These are phyloP conservation scores for Lycium barbarum DNA, from an alignment of 257 asterid genomes.

Conservation along the genomic window DNA sequence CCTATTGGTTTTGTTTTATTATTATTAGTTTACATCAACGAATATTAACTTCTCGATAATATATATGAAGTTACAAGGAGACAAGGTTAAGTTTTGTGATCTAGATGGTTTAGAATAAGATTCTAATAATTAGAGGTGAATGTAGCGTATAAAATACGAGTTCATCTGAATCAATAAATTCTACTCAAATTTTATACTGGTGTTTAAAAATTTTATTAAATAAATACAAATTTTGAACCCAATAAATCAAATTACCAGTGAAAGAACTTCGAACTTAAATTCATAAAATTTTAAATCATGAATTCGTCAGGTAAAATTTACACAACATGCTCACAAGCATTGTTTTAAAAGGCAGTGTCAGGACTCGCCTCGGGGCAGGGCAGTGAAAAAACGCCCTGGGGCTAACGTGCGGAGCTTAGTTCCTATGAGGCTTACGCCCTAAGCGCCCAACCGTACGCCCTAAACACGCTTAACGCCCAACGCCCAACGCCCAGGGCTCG, in stretches of 20 bases:
- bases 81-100: neutral
- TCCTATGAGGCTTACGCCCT: too few relatives aligned
- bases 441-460: too few relatives aligned
- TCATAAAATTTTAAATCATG: too few relatives aligned
- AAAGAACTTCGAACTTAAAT: too few relatives aligned
- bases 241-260: neutral
- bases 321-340: neutral
- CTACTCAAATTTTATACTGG: neutral
- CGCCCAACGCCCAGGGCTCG: too few relatives aligned
- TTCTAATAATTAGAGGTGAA: neutral
- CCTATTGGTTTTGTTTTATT: neutral
- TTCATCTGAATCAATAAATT: neutral
- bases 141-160: neutral
- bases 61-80: constrained; percentile 8
- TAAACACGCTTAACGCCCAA: too few relatives aligned
- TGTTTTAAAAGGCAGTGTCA: too few relatives aligned
- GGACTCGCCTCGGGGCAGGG: too few relatives aligned
- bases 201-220: neutral
- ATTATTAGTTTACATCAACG: neutral
- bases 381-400: too few relatives aligned
- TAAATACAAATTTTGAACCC: neutral
- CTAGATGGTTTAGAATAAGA: neutral
- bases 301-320: too few relatives aligned
- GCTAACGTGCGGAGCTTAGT: too few relatives aligned
- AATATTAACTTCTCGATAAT: neutral